These are phyloP conservation scores for Colletotrichum liriopes DNA, from an alignment of 2,329 filamentous ascomycete species.

Conservation along the genomic window DNA sequence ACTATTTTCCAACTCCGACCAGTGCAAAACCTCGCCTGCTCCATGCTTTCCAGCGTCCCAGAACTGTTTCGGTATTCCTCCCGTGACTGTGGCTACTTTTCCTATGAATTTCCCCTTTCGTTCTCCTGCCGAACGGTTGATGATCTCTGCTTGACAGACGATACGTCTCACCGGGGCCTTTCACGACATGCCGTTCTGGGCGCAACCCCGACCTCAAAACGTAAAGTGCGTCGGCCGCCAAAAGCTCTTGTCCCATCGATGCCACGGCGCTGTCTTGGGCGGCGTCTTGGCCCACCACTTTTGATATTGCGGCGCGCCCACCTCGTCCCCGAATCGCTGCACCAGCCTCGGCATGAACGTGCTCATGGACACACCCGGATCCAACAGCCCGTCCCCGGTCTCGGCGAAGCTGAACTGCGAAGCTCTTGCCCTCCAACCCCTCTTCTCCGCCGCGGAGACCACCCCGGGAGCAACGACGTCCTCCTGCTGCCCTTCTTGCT, in stretches of 20 bases:
- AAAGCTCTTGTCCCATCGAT: constrained; percentile 38
- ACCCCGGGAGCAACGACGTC: constrained; percentile 6
- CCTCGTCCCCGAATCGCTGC: constrained; percentile 36
- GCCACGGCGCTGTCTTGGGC: constrained; percentile 36
- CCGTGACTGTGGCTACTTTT: neutral
- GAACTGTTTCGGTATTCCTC: neutral
- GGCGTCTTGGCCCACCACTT: constrained; percentile 25
- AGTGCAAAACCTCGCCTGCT: neutral
- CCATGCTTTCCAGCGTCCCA: neutral
- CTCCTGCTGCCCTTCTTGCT: constrained; percentile 3
- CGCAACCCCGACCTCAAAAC: constrained; percentile 3
- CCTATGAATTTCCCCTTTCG: no score
- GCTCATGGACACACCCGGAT: constrained; percentile 38
- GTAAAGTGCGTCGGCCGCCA: constrained; percentile 41
- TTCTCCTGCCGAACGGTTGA: neutral
- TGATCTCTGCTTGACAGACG: neutral
- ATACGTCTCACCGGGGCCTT: neutral
- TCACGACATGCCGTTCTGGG: neutral
- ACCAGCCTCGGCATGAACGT: constrained; percentile 40
- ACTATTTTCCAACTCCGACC: neutral
- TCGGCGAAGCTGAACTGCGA: constrained; percentile 47
- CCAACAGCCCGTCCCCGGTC: constrained; percentile 48
- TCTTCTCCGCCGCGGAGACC: constrained; percentile 32
- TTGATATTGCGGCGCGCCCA: constrained; percentile 29
- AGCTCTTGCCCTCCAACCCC: constrained; percentile 31